A percentile compares a stretch with the other conserved stretches of the same genome.
These are phyloP conservation scores for Micractinium sp. DNA, from an alignment of 139 green algal genomes.

Conservation along the genomic window DNA sequence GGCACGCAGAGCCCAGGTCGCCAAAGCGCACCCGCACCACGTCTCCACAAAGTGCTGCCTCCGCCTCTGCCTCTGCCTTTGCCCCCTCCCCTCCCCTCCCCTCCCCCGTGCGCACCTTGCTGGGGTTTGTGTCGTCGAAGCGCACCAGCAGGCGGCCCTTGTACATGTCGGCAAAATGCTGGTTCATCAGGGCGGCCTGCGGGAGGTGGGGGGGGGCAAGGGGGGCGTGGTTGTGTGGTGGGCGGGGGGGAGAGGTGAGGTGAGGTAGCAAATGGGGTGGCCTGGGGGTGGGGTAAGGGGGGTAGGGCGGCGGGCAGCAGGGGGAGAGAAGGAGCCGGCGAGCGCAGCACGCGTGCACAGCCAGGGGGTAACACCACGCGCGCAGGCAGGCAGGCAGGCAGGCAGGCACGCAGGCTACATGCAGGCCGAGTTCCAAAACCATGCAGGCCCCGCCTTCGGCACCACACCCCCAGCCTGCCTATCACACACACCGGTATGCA, in stretches of 20 bases:
- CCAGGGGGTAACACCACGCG: too few species aligned
- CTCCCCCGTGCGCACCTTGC: constrained; percentile 63
- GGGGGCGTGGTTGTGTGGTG: neutral
- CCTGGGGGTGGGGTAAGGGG: too few species aligned
- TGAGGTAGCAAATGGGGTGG: neutral
- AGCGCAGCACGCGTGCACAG: neutral
- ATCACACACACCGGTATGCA: too few species aligned
- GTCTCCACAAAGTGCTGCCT: too few species aligned
- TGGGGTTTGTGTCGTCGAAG: constrained; percentile 99
- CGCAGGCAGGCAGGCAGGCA: neutral
- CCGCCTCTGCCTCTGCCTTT: too few species aligned
- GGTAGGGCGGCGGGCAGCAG: too few species aligned
- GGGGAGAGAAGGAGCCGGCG: neutral
- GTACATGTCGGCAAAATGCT: constrained; percentile 76
- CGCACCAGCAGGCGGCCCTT: constrained; percentile 87
- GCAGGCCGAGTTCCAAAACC: too few species aligned
- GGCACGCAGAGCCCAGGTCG: too few species aligned
- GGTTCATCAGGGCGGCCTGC: constrained; percentile 65
- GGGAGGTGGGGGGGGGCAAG: neutral
- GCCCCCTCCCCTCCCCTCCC: too few species aligned
- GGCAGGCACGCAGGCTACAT: neutral
- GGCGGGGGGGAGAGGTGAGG: neutral
- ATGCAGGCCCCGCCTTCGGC: neutral
- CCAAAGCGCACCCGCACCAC: too few species aligned
- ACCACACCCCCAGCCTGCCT: too few species aligned